Conservation (phyloP, 2,329 filamentous ascomycete genomes). For the Microcyclosporella mali region DNA sequence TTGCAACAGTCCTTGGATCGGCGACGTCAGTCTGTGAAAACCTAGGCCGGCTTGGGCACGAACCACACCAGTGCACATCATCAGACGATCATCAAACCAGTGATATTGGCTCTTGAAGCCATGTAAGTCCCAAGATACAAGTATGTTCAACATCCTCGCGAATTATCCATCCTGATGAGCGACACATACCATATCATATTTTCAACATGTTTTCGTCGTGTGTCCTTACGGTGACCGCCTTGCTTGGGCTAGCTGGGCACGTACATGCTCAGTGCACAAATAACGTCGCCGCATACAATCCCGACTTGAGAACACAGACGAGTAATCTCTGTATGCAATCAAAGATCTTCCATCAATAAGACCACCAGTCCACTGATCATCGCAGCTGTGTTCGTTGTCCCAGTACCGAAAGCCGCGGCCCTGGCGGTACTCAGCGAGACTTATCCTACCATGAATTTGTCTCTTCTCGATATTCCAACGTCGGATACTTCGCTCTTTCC, state of each 20-base stretch:
- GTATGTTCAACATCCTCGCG: no score
- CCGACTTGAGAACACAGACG: constrained; percentile 14
- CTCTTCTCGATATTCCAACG: constrained; percentile 14
- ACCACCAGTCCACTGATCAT: background rate
- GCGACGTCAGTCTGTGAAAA: no score
- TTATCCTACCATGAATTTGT: constrained; percentile 8
- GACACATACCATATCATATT: background rate
- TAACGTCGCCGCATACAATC: constrained; percentile 18
- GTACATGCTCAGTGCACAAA: constrained; percentile 18
- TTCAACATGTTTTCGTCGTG: background rate
- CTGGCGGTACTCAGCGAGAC: constrained; percentile 15
- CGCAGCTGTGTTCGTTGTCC: constrained; percentile 19
- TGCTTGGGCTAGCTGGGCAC: constrained; percentile 1
- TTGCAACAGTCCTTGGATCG: no score
- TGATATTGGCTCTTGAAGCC: no score
- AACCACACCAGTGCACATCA: no score
- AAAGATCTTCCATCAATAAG: background rate
- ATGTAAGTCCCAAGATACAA: no score
- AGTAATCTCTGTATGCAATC: constrained; percentile 13
- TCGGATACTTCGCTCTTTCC: constrained; percentile 16
- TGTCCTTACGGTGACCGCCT: background rate
- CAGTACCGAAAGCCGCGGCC: constrained; percentile 16
- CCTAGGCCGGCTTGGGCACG: no score
- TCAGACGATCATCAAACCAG: no score
- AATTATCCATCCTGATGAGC: no score